A percentile compares a stretch with the other conserved stretches of the same genome.
These are phyloP conservation scores for Nicotiana tabacum DNA, from an alignment of 257 asterid genomes.

Conservation along the genomic window DNA sequence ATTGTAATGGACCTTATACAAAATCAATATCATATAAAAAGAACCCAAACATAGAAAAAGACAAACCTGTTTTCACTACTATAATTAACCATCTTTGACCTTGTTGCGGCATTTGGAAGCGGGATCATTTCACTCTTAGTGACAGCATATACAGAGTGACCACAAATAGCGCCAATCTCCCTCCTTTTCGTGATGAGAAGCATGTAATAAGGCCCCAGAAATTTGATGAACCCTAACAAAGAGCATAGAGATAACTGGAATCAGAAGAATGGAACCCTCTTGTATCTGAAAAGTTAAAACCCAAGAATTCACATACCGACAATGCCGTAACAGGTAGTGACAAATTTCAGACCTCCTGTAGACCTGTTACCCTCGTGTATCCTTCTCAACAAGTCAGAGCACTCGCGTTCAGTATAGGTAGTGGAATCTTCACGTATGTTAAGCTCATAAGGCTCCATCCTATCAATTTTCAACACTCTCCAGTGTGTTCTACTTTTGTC, in stretches of 20 bases:
- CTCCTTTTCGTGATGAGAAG: slow-evolving; percentile 86
- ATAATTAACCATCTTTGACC: slow-evolving; percentile 50
- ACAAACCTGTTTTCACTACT: slow-evolving; percentile 75
- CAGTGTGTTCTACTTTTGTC: slow-evolving; percentile 84
- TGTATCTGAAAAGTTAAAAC: slow-evolving; percentile 1
- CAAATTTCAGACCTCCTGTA: slow-evolving; percentile 88
- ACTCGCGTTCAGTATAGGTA: slow-evolving; percentile 72
- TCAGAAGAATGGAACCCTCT: slow-evolving; percentile 8
- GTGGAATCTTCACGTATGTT: slow-evolving; percentile 77
- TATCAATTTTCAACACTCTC: slow-evolving; percentile 84
- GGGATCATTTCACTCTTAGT: slow-evolving; percentile 78
- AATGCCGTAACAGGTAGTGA: slow-evolving; percentile 93
- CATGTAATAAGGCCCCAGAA: slow-evolving; percentile 92
- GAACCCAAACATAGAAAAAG: background rate
- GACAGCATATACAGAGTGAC: slow-evolving; percentile 75
- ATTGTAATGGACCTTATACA: background rate
- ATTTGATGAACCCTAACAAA: slow-evolving; percentile 77
- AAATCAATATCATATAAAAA: background rate
- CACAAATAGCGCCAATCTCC: slow-evolving; percentile 83
- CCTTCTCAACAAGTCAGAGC: slow-evolving; percentile 85
- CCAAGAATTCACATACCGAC: slow-evolving; percentile 56
- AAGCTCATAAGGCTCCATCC: slow-evolving; percentile 79
- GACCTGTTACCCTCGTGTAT: slow-evolving; percentile 82
- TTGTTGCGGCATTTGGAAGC: slow-evolving; percentile 63
- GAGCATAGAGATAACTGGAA: slow-evolving; percentile 12